Base-by-base conservation (phyloP, 2,329 filamentous ascomycete genomes). In the Sclerotinia subarctica region DNA sequence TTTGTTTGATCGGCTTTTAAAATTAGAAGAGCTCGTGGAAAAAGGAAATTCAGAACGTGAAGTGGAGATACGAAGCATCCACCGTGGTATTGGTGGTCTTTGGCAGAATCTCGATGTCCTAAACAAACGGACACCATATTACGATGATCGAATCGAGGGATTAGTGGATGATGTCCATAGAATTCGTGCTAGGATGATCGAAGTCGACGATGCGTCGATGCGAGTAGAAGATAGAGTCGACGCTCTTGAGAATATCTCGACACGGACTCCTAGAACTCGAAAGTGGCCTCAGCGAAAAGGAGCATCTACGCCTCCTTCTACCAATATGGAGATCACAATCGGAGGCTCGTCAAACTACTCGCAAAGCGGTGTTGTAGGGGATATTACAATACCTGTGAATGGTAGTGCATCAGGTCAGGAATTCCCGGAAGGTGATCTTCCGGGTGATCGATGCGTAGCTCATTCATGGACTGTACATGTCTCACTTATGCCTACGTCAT, bases 401-500 rank as follows among this genome's bases (percentile, higher is more conserved):
- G 49, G 32, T 51, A 42, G 19, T 29, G 35, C 44, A 51, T 29
- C 70, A 26, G 71, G 73, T 56, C 69, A 73, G 60, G 68, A 65
- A 19, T 75, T 73, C 67, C 70, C 70, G 24, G 69, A 71, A 51
- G 53, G 70, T 54, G 70, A 74, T 52, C 60, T 70, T 7, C 73
- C 71, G 21, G 69, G 54, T 62, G 54, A 72, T n/a, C 72, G 71
- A 24, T 71, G 73, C n/a, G 73, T 71, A 17, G 75, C 78, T 24
- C 79, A 78, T 66, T 77, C 80, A 6, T 88, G 86, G 86, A 87
- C 85, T 1, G 83, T 88, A 38, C 85, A 88, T 72, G 80, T 88
- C 47, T 88, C 86, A 2, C 80, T 88, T 17, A 79, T 88, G 49
- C 86, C 86, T 5, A 83, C 81, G 58, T 80, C 79, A 17, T 81